Conservation (phyloP, 345 rosid species). For the Linum tenue region DNA sequence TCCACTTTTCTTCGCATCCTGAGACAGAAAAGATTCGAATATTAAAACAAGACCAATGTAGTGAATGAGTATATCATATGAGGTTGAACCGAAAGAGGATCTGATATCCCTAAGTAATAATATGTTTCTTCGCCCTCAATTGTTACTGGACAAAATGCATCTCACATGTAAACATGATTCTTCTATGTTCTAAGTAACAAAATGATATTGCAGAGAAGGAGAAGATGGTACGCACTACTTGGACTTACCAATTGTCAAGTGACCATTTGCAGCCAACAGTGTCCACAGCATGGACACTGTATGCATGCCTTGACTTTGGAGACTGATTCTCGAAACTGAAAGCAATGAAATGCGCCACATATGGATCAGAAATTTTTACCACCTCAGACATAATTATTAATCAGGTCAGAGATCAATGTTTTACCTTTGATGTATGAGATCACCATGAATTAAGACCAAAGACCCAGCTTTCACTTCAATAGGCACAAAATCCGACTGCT, state of each 20-base stretch:
- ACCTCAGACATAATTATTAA: constrained; percentile 2
- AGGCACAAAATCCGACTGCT: constrained; percentile 73
- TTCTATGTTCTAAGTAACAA: no score
- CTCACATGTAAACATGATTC: no score
- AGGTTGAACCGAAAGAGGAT: no score
- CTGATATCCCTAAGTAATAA: no score
- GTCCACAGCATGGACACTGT: constrained; percentile 87
- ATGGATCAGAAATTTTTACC: background rate
- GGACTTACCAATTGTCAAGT: constrained; percentile 64
- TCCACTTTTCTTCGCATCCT: background rate
- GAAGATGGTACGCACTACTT: background rate
- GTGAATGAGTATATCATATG: no score
- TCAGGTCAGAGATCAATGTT: constrained; percentile 4
- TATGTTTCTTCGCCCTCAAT: no score
- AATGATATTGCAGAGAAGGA: no score
- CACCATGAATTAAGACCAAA: constrained; percentile 77
- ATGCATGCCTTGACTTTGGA: constrained; percentile 76
- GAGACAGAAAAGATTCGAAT: background rate
- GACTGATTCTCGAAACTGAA: constrained; percentile 78
- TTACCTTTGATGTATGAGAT: constrained; percentile 89
- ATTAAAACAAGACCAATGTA: no score
- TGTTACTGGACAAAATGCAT: no score
- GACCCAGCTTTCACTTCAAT: constrained; percentile 93
- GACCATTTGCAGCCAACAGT: constrained; percentile 92
- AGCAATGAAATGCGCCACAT: background rate